Evolutionary conservation across 2,329 filamentous ascomycete species (phyloP).

Genomic region (Cladosporium sp.): DNA sequence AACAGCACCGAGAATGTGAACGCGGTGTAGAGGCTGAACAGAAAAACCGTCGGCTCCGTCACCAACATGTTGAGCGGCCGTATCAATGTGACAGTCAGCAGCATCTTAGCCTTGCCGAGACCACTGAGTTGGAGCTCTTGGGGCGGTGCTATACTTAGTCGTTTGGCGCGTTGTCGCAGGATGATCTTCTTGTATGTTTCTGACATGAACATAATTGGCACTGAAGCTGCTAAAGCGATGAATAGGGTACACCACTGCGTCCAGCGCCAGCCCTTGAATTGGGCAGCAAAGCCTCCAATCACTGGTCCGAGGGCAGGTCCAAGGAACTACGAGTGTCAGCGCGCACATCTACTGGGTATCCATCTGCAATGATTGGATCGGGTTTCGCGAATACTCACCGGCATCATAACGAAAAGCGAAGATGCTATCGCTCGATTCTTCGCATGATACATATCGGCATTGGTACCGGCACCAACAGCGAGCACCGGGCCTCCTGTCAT

Average conservation of each 20-base stretch:
- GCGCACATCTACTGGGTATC: too few relatives aligned
- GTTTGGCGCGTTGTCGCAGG: constrained; percentile 35
- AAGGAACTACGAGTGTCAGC: constrained; percentile 10
- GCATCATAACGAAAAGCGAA: constrained; percentile 37
- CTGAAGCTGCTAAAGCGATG: constrained; percentile 34
- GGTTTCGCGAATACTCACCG: constrained; percentile 36
- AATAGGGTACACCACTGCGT: constrained; percentile 43
- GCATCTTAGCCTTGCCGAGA: constrained; percentile 26
- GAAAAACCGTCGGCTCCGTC: constrained; percentile 34
- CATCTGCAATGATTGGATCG: too few relatives aligned
- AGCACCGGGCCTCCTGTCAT: constrained; percentile 33
- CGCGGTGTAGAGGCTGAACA: constrained; percentile 29
- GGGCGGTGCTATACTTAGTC: constrained; percentile 26
- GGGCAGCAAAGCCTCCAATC: constrained; percentile 41
- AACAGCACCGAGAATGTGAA: constrained; percentile 31
- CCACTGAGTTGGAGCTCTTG: constrained; percentile 22
- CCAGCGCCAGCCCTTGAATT: constrained; percentile 41
- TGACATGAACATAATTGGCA: constrained; percentile 39
- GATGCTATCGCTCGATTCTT: constrained; percentile 32
- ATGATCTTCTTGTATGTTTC: constrained; percentile 56
- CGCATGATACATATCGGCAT: constrained; percentile 36
- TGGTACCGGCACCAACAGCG: constrained; percentile 40
- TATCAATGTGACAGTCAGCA: constrained; percentile 29
- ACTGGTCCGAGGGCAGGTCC: constrained; percentile 31
- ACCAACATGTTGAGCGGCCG: constrained; percentile 33